These are phyloP conservation scores for Megacollybia marginata DNA, from an alignment of 768 basidiomycete genomes.

Conservation along the genomic window DNA sequence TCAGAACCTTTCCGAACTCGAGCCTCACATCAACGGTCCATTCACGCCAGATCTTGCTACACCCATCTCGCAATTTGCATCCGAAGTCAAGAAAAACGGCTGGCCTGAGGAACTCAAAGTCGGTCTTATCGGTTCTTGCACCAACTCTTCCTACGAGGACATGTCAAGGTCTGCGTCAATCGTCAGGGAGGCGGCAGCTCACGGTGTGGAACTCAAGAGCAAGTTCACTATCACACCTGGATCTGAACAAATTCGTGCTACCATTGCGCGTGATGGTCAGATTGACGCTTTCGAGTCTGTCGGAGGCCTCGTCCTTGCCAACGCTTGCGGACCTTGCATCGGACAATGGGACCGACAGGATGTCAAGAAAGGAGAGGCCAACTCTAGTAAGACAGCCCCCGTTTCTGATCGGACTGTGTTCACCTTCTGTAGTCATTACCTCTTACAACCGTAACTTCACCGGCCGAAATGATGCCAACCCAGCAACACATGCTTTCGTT, in stretches of 20 bases:
- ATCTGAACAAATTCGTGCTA: conserved; percentile 96
- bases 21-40: conserved; percentile 99
- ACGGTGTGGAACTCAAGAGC: conserved; percentile 85
- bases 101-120: conserved; percentile 98
- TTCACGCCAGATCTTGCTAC: conserved; percentile 99
- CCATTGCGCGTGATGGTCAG: conserved; percentile 93
- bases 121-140: conserved; percentile 97
- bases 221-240: conserved; percentile 98
- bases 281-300: conserved; percentile 81
- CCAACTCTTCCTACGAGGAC: conserved; percentile 99
- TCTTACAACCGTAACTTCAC: conserved; percentile 99
- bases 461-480: conserved; percentile 99
- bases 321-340: conserved; percentile 98
- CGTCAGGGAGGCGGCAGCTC: conserved; percentile 78
- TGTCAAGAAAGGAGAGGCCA: conserved; percentile 92
- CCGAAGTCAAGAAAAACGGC: conserved; percentile 85
- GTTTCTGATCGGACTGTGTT: background rate
- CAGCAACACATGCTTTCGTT: conserved; percentile 95
- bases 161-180: conserved; percentile 98
- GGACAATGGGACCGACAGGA: conserved; percentile 99
- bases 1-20: conserved; percentile 91
- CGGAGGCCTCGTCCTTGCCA: conserved; percentile 92
- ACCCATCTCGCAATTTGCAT: conserved; percentile 92
- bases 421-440: conserved; percentile 66
- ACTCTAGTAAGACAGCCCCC: conserved; percentile 68